Base-by-base conservation (phyloP, 768 basidiomycete species). In the Chalciporus pseudorubinellus region DNA sequence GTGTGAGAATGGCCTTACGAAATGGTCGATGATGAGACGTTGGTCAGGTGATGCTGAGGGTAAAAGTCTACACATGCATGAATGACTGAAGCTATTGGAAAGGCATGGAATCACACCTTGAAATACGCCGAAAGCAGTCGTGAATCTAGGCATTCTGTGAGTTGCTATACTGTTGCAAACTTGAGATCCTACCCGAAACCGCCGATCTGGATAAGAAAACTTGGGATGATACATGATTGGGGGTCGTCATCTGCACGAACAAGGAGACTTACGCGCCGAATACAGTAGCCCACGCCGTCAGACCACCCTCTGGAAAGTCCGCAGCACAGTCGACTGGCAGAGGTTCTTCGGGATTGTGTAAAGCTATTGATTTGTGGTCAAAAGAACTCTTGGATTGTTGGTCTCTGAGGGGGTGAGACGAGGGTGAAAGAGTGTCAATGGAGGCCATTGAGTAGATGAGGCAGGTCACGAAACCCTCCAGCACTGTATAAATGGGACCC, bases 121-220 rank as follows among this genome's bases (percentile, higher is more conserved):
- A 46, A 73, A 76, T 28, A 74, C 73, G 21, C 74, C 74, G 45
- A 70, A 77, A 2, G 72, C 64, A 39, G 60, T 64, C 9, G 67
- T 57, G 44, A 72, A 67, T 18, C 74, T 74, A 47, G 9, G 8
- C 12, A 16, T 34, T 16, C 31, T 2, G 16, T 46, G 16, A 45
- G 45, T 14, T 19, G 20, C 11, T 24, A 0, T 13, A 13, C n/a
- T n/a, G 8, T n/a, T 20, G 19, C 7, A 26, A 39, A 45, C 14
- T 1, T 36, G 41, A 20, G 12, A 3, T 38, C 58, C 7, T 52
- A 74, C 64, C 72, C 74, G 18, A 68, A 70, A n/a, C 71, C 72
- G 51, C 67, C 70, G 26, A 72, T 56, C 48, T 75, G 72, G 19
- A 71, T 59, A 21, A 74, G 53, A 39, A 70, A 66, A 13, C 72